Evolutionary conservation across 192 early-diverging fungal species (phyloP).

Genomic region (Backusella sp.): DNA sequence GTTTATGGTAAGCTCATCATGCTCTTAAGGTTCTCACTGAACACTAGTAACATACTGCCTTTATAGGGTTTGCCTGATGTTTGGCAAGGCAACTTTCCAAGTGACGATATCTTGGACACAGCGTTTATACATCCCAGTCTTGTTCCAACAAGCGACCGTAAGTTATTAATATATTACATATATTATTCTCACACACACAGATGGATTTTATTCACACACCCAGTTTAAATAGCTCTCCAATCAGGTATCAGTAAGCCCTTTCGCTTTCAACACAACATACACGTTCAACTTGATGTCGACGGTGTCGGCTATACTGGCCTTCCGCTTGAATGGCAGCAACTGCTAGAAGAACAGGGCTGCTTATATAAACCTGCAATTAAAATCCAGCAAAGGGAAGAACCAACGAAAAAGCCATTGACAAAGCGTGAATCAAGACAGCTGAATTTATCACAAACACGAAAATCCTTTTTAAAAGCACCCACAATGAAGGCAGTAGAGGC

Average conservation of each 20-base stretch:
- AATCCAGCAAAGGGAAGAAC: neutral
- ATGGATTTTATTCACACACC: neutral
- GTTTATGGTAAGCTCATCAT: conserved; percentile 41
- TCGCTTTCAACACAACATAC: conserved; percentile 50
- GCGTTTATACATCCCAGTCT: conserved; percentile 52
- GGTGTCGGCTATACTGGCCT: conserved; percentile 34
- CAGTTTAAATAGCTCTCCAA: conserved; percentile 11
- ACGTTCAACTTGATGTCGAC: conserved; percentile 42
- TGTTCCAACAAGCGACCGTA: conserved; percentile 35
- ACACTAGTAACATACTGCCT: neutral
- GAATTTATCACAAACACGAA: conserved; percentile 2
- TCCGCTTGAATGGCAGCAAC: conserved; percentile 45
- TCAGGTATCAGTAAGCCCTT: conserved; percentile 47
- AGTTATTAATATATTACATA: neutral
- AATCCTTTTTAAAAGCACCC: conserved; percentile 1
- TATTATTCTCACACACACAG: neutral
- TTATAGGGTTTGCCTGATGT: conserved; percentile 52
- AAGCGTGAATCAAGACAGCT: conserved; percentile 7
- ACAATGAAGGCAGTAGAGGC: conserved; percentile 2
- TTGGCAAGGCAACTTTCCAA: conserved; percentile 49
- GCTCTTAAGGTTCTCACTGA: neutral
- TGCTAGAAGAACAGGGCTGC: neutral
- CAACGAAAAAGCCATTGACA: neutral
- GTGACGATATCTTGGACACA: conserved; percentile 53
- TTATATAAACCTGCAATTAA: neutral